Evolutionary conservation across 305 asterid genomes (phyloP), one percentile per base, ranked within the genome.

Genomic region (Caryopteris hybrid): DNA sequence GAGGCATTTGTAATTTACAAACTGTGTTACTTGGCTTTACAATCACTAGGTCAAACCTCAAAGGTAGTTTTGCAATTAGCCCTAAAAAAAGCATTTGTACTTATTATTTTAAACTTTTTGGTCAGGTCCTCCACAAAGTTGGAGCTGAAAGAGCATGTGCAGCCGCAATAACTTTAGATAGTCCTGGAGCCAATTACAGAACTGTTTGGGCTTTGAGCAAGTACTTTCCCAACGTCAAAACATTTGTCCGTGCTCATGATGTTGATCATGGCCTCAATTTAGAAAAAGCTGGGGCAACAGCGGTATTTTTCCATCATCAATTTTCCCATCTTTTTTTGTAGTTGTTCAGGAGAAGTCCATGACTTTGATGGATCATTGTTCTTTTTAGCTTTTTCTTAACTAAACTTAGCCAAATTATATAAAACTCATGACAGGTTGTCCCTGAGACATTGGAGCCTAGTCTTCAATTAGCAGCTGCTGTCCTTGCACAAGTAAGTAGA

Each of bases 121-220:
- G 64, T 79, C 60, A 94, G 99, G 99, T 95, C 66, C 98, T 95
- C 60, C 98, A 89, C 64, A 95, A 95, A 86, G 79, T 95, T 41
- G 99, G 99, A 25, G 98, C 99, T 22, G 92, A 89, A 47, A 85
- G 99, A 78, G 97, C 99, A 56, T 95, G 96, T 83, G 98, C 98
- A 70, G 98, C 99, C 8, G 99, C 99, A 71, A 76, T 95, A 52
- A 95, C 99, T 34, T 82, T 95, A 70, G 99, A 95, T 74, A 83
- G 96, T 73, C 99, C 99, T 22, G 99, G 98, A 63, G 98, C 99
- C 70, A 95, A 95, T 83, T 95, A 91, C 91, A 82, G 99, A 82
- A 83, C 98, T 46, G 98, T 95, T 67, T 95, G 99, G 99, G 98
- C 99, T 63, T 83, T 95, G 82, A 95, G 84, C 96, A 95, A 95